Conservation (phyloP, 2,329 filamentous ascomycete species). For the Teratosphaeria viscida region DNA sequence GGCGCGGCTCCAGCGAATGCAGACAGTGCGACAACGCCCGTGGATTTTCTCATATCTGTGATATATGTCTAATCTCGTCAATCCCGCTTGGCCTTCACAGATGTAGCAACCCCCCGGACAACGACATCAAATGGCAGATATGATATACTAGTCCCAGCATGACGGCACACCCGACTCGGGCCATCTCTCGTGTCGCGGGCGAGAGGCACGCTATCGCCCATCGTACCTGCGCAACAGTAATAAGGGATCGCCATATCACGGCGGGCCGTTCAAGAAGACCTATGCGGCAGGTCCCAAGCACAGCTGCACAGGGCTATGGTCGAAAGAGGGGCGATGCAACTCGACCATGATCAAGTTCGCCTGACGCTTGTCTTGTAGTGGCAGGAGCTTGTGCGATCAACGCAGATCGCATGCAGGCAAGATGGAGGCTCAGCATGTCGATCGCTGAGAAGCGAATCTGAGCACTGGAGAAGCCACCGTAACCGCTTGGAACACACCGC, state of each 20-base stretch:
- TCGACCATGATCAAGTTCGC: neutral
- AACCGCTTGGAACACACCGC: conserved; percentile 3
- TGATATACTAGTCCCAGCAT: neutral
- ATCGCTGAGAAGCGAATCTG: neutral
- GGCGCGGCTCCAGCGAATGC: neutral
- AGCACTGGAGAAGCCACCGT: neutral
- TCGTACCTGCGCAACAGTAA: conserved; percentile 1
- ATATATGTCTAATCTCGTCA: neutral
- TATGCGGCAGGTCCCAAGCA: neutral
- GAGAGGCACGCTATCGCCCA: neutral
- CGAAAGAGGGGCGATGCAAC: neutral
- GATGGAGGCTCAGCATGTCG: neutral
- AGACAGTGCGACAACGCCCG: neutral
- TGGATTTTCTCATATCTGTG: neutral
- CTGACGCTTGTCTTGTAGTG: neutral
- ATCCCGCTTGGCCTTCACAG: neutral
- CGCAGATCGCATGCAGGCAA: neutral
- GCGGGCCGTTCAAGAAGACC: neutral
- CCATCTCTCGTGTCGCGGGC: neutral
- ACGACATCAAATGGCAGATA: neutral
- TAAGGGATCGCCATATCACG: neutral
- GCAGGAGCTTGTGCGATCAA: conserved; percentile 2
- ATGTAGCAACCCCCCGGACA: neutral
- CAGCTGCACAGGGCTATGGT: neutral
- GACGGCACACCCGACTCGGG: neutral